Base-by-base conservation (phyloP, 306 rosid species). In the Lathyrus oleraceus region DNA sequence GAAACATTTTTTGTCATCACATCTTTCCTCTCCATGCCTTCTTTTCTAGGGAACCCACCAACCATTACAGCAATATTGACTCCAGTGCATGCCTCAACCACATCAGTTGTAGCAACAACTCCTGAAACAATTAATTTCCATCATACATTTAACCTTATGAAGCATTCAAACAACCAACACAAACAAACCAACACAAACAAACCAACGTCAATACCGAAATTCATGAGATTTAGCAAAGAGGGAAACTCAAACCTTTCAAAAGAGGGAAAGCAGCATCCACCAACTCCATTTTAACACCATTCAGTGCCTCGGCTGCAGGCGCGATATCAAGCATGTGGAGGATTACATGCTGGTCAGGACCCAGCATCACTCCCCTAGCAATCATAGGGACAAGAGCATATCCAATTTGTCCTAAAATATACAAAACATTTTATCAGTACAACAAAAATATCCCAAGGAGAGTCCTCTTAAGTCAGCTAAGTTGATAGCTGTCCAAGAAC, bases 331-430 rank as follows among this genome's bases (percentile, higher is more conserved):
- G 95, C 96, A 94, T 32, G 84, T 94, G 99, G 64, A 94, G 83
- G 81, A 94, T 94, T 35, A 94, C 97, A 13, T 97, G 97, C 86
- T 89, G 99, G 89, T 91, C 89, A 25, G 85, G 28, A 10, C 99
- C 99, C 35, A 94, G 73, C 95, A 94, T 88, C 76, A 89, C 86
- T 77, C 99, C 99, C 81, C 99, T 87, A 28, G 97, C 96, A 74
- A 94, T 85, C 99, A 94, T 94, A 3, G 99, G 99, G 44, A 88
- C 97, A 73, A 94, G 97, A 12, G 96, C 97, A 83, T 94, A 94
- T 17, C 97, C 99, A 23, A 91, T 94, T 91, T 94, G 99, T 30
- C 99, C 97, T 94, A 81, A 14, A 86, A 83, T 65, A n/a, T 53
- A 49, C 63, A 61, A 44, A 67, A 51, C 10, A 36, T 21, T 57